A percentile compares a stretch with the other conserved stretches of the same genome.
Evolutionary conservation across 192 early-diverging fungal genomes (phyloP).

Genomic region (Oehlia diaphana): DNA sequence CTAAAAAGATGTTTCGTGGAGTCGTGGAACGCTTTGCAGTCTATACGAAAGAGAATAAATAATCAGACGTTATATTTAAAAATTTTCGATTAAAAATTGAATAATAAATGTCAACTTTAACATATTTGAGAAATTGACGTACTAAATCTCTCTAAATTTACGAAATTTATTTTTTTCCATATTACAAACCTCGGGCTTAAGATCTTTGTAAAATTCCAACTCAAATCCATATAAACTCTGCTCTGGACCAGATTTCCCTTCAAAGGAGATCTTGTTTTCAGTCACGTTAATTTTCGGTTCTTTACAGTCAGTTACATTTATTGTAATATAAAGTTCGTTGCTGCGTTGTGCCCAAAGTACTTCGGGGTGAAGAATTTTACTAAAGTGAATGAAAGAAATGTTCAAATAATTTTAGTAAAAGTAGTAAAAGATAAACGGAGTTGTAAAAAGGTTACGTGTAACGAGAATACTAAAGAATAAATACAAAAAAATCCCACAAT

Average conservation of each 20-base stretch:
- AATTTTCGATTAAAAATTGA: too few species aligned
- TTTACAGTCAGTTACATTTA: slow-evolving; percentile 72
- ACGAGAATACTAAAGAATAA: background rate
- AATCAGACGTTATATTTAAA: background rate
- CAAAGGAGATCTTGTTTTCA: slow-evolving; percentile 60
- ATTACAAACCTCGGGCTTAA: slow-evolving; percentile 65
- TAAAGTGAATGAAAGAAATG: background rate
- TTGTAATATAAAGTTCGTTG: slow-evolving; percentile 80
- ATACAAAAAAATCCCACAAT: background rate
- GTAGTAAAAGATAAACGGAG: background rate
- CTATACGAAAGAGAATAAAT: slow-evolving; percentile 37
- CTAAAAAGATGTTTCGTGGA: slow-evolving; percentile 64
- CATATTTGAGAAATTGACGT: background rate
- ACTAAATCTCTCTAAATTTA: background rate
- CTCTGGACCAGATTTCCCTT: slow-evolving; percentile 54
- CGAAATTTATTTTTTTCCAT: too few species aligned
- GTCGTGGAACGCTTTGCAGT: slow-evolving; percentile 64
- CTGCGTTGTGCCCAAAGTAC: slow-evolving; percentile 92
- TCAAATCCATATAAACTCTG: slow-evolving; percentile 71
- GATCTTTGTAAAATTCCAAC: slow-evolving; percentile 69
- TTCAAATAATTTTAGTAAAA: background rate
- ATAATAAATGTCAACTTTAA: too few species aligned
- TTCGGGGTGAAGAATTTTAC: slow-evolving; percentile 24
- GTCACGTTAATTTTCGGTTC: slow-evolving; percentile 58
- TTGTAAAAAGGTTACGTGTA: background rate